These are phyloP conservation scores for Phytophthora quininea DNA, from an alignment of 352 stramenopile species.

Conservation along the genomic window DNA sequence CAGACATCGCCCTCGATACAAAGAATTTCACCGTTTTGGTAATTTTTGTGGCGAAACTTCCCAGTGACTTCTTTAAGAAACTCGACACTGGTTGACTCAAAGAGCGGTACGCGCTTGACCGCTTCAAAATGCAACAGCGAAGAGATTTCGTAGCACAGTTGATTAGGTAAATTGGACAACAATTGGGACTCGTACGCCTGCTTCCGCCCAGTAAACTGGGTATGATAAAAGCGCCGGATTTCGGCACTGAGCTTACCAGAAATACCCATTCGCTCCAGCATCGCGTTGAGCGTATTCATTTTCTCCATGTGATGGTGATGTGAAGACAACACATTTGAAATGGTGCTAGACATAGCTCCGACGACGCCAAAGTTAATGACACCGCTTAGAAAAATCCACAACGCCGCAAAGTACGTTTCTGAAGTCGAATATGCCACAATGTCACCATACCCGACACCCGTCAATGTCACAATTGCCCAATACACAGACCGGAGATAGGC, in stretches of 20 bases:
- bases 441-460: slow-evolving; percentile 68
- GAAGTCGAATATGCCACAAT: slow-evolving; percentile 73
- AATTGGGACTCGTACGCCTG: slow-evolving; percentile 65
- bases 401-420: slow-evolving; percentile 63
- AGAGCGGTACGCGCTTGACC: slow-evolving; percentile 57
- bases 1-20: slow-evolving; percentile 64
- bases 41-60: slow-evolving; percentile 62
- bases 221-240: slow-evolving; percentile 70
- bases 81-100: slow-evolving; percentile 52
- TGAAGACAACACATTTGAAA: slow-evolving; percentile 56
- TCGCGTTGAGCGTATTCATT: slow-evolving; percentile 58
- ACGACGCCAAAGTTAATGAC: slow-evolving; percentile 79
- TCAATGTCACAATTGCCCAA: slow-evolving; percentile 66
- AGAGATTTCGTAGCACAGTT: slow-evolving; percentile 75
- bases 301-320: slow-evolving; percentile 67
- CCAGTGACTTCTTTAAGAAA: slow-evolving; percentile 69
- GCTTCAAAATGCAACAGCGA: slow-evolving; percentile 64
- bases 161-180: slow-evolving; percentile 57
- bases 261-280: slow-evolving; percentile 66
- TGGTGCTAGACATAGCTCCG: slow-evolving; percentile 72
- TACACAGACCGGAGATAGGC: slow-evolving; percentile 68
- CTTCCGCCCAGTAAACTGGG: slow-evolving; percentile 60
- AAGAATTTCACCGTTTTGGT: slow-evolving; percentile 66
- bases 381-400: slow-evolving; percentile 64
- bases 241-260: slow-evolving; percentile 49